Conservation (phyloP, 139 green algal species). For the Coelastrella sp. region DNA sequence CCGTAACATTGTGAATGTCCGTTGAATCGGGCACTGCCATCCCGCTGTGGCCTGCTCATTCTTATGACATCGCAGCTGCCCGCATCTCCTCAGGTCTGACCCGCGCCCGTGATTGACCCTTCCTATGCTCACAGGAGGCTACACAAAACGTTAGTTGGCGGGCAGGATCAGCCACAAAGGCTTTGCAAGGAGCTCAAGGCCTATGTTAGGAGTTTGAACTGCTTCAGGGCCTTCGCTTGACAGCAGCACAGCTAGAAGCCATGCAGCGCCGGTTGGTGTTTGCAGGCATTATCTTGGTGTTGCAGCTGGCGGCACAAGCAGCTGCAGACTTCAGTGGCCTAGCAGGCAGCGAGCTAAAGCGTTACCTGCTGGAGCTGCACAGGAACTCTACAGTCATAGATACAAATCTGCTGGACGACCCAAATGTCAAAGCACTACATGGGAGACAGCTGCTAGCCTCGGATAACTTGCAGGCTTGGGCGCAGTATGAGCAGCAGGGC, state of each 20-base stretch:
- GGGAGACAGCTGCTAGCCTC: neutral
- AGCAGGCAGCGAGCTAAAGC: neutral
- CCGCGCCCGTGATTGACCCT: neutral
- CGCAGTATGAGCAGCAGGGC: neutral
- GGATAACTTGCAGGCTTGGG: neutral
- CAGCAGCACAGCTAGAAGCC: neutral
- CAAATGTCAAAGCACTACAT: neutral
- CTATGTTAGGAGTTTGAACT: too few species aligned
- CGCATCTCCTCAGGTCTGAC: neutral
- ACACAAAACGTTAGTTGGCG: too few species aligned
- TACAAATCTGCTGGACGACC: constrained; percentile 6
- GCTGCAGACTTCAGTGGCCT: neutral
- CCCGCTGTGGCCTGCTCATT: too few species aligned
- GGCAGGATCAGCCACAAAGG: too few species aligned
- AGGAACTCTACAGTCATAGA: constrained; percentile 31
- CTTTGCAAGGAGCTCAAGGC: too few species aligned
- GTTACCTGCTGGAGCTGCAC: constrained; percentile 10
- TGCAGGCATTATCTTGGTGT: neutral
- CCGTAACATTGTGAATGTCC: too few species aligned
- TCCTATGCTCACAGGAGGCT: too few species aligned
- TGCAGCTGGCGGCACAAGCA: neutral
- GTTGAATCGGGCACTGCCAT: too few species aligned
- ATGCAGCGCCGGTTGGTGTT: neutral
- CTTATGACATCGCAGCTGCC: neutral
- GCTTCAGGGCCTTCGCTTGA: too few species aligned